These are phyloP conservation scores for Backusella tuberculispora DNA, from an alignment of 192 early-diverging fungal species.

Conservation along the genomic window DNA sequence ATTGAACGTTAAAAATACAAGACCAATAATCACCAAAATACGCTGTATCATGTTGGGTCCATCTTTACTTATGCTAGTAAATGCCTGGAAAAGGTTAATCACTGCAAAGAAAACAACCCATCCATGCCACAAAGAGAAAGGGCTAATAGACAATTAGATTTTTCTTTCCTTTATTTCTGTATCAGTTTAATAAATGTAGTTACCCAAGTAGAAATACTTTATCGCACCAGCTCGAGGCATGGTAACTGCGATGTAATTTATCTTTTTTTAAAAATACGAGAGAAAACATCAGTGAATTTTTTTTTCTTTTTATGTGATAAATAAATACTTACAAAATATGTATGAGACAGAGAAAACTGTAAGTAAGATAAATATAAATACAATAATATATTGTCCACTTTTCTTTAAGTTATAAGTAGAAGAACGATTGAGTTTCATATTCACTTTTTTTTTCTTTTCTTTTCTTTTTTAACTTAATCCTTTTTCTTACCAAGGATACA, in stretches of 20 bases:
- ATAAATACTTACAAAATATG: slow-evolving; percentile 49
- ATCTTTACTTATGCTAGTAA: slow-evolving; percentile 41
- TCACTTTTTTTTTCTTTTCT: background rate
- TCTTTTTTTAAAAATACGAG: background rate
- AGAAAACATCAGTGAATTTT: background rate
- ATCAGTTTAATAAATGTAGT: too few relatives aligned
- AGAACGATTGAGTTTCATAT: background rate
- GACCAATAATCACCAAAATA: slow-evolving; percentile 52
- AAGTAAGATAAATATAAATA: slow-evolving; percentile 57
- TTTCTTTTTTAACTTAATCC: background rate
- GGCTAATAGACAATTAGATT: slow-evolving; percentile 24
- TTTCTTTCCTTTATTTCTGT: too few relatives aligned
- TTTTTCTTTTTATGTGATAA: background rate
- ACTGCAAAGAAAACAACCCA: slow-evolving; percentile 62
- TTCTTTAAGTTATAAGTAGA: slow-evolving; percentile 25
- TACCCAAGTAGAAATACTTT: slow-evolving; percentile 52
- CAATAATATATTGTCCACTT: slow-evolving; percentile 53
- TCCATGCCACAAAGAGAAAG: slow-evolving; percentile 71
- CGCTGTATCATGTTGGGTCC: slow-evolving; percentile 48
- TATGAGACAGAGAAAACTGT: slow-evolving; percentile 58
- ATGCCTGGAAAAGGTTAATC: slow-evolving; percentile 63
- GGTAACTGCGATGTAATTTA: slow-evolving; percentile 18
- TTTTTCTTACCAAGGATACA: slow-evolving; percentile 56
- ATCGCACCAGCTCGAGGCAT: slow-evolving; percentile 40
- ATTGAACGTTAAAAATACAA: slow-evolving; percentile 55